A percentile compares a stretch with the other conserved stretches of the same genome.
Evolutionary conservation across 768 basidiomycete species (phyloP).

Genomic region (Serendipita sp.): DNA sequence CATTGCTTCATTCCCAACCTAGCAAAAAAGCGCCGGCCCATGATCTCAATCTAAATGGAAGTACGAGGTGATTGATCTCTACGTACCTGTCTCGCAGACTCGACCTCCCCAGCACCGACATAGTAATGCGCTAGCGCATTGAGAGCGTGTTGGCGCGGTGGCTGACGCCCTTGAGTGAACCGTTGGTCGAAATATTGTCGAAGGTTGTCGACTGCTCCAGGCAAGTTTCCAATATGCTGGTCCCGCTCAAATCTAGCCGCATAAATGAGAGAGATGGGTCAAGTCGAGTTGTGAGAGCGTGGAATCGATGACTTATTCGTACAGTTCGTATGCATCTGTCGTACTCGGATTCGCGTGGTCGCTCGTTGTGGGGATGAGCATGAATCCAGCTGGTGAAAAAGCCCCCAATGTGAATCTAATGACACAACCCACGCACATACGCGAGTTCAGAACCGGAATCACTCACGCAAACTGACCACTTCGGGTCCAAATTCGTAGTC

Average conservation of each 20-base stretch:
- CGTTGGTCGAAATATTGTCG: background rate
- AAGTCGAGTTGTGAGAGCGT: too few relatives aligned
- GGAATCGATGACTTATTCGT: background rate
- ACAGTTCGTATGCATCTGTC: background rate
- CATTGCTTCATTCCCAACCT: background rate
- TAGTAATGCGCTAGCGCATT: background rate
- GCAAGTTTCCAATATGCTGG: background rate
- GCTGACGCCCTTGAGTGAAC: background rate
- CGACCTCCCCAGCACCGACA: background rate
- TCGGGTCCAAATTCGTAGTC: background rate
- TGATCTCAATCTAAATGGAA: background rate
- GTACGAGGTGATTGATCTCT: background rate
- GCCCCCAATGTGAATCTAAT: too few relatives aligned
- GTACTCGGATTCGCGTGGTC: background rate
- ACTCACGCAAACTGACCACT: background rate
- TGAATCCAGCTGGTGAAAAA: background rate
- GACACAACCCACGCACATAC: too few relatives aligned
- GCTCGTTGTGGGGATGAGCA: background rate
- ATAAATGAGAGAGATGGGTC: too few relatives aligned
- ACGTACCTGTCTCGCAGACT: background rate
- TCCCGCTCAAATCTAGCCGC: constrained; percentile 4
- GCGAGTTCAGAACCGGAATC: too few relatives aligned
- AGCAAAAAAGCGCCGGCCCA: too few relatives aligned
- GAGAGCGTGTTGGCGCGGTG: background rate
- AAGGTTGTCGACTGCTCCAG: constrained; percentile 2